Conservation (phyloP, 345 rosid genomes). For the Arabidopsis suecica region DNA sequence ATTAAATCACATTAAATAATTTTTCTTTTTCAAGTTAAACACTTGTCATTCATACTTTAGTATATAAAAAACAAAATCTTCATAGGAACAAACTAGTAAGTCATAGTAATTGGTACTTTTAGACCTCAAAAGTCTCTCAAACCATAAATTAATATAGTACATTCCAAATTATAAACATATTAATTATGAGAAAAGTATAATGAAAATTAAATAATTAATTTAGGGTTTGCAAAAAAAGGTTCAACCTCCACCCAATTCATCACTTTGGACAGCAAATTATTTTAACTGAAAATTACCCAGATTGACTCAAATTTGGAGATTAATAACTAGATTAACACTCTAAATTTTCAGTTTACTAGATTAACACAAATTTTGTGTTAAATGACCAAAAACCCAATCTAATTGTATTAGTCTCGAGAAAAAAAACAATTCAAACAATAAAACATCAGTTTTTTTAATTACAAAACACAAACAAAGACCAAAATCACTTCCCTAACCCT, state of each 20-base stretch:
- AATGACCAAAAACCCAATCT: no score
- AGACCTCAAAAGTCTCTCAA: neutral
- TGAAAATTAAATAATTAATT: slow-evolving; percentile 21
- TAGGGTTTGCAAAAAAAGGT: slow-evolving; percentile 31
- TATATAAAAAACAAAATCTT: no score
- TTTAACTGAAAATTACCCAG: slow-evolving; percentile 45
- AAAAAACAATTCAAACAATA: no score
- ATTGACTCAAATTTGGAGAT: no score
- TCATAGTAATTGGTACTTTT: neutral
- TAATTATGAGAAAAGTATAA: neutral
- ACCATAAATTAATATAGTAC: slow-evolving; percentile 21
- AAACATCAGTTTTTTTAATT: no score
- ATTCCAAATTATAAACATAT: slow-evolving; percentile 19
- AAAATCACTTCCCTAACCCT: no score
- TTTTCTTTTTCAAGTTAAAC: neutral
- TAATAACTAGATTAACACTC: no score
- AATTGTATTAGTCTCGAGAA: no score
- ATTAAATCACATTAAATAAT: neutral
- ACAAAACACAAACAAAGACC: no score
- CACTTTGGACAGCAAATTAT: slow-evolving; percentile 44
- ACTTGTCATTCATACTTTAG: neutral
- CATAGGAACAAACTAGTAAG: no score
- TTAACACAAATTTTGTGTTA: no score
- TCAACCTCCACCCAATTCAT: slow-evolving; percentile 45
- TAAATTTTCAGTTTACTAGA: no score